Percentiles rank a stretch among this genome's conserved stretches.
phyloP scores from a whole-genome alignment of 768 basidiomycete genomes.

The Mycena alexandri region DNA sequence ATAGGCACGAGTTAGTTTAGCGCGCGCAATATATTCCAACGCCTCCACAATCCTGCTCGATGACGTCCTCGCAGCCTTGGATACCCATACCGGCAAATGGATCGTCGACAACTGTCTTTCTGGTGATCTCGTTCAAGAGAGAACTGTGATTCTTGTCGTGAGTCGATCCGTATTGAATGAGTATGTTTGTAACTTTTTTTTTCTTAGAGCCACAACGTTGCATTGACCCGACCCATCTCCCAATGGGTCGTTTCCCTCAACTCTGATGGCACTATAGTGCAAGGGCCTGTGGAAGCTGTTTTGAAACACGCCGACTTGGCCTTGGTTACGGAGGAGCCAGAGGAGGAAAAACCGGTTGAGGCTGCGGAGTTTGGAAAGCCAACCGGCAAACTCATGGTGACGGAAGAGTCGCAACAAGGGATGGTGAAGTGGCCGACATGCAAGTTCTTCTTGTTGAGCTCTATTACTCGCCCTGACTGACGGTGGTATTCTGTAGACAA shows the following conservation, averaged over 20 bases:
- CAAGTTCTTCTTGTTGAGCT: constrained; percentile 35
- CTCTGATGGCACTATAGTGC: constrained; percentile 55
- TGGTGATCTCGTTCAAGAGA: constrained; percentile 53
- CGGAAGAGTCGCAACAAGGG: constrained; percentile 23
- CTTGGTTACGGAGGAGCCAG: constrained; percentile 6
- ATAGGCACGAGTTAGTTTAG: constrained; percentile 57
- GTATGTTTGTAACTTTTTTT: background rate
- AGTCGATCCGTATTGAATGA: constrained; percentile 3
- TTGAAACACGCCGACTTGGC: background rate
- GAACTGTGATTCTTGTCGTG: constrained; percentile 60
- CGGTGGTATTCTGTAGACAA: constrained; percentile 45
- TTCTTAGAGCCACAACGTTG: constrained; percentile 60
- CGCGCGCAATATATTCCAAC: constrained; percentile 68
- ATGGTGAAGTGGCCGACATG: constrained; percentile 45
- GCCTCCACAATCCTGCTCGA: constrained; percentile 69
- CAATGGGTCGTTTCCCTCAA: constrained; percentile 59
- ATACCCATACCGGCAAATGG: constrained; percentile 65
- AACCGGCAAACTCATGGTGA: constrained; percentile 20
- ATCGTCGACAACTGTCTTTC: constrained; percentile 63
- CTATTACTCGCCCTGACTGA: background rate
- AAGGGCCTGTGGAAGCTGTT: constrained; percentile 56
- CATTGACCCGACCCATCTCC: constrained; percentile 54
- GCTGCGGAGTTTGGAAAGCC: constrained; percentile 39
- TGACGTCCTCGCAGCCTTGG: constrained; percentile 66
- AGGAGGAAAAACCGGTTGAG: constrained; percentile 3